Conservation (phyloP, 495 filamentous ascomycete genomes). For the Trichoderma orchidacearum region DNA sequence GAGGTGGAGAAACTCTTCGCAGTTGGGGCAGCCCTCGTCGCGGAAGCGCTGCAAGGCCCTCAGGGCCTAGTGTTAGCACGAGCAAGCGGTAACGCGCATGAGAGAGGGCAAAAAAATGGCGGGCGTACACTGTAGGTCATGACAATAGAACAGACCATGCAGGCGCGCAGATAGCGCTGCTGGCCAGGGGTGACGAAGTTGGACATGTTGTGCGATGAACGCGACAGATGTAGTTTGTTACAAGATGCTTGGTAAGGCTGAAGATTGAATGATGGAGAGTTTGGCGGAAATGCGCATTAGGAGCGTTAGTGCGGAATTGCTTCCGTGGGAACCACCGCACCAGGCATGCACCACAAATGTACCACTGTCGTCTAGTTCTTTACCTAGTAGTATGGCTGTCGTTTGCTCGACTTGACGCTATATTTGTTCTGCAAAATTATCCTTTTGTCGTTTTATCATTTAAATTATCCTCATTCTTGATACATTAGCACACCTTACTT, state of each 20-base stretch:
- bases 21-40: constrained; percentile 86
- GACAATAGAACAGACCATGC: constrained; percentile 95
- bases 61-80: background rate
- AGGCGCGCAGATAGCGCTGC: constrained; percentile 77
- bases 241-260: background rate
- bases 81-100: too few relatives aligned
- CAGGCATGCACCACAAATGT: too few relatives aligned
- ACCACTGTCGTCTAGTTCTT: too few relatives aligned
- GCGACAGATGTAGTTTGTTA: background rate
- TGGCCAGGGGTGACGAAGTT: constrained; percentile 53
- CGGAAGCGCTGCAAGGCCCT: constrained; percentile 49
- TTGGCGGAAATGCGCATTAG: background rate
- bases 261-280: background rate
- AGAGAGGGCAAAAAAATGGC: too few relatives aligned
- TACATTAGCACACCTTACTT: too few relatives aligned
- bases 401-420: too few relatives aligned
- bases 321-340: too few relatives aligned
- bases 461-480: too few relatives aligned
- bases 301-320: background rate
- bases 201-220: constrained; percentile 13
- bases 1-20: constrained; percentile 79
- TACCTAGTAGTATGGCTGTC: too few relatives aligned
- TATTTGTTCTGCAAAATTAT: too few relatives aligned
- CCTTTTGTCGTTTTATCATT: too few relatives aligned
- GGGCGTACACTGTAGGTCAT: constrained; percentile 55